These are phyloP conservation scores for Strigomonas galati DNA, from an alignment of 208 protist species.

Conservation along the genomic window DNA sequence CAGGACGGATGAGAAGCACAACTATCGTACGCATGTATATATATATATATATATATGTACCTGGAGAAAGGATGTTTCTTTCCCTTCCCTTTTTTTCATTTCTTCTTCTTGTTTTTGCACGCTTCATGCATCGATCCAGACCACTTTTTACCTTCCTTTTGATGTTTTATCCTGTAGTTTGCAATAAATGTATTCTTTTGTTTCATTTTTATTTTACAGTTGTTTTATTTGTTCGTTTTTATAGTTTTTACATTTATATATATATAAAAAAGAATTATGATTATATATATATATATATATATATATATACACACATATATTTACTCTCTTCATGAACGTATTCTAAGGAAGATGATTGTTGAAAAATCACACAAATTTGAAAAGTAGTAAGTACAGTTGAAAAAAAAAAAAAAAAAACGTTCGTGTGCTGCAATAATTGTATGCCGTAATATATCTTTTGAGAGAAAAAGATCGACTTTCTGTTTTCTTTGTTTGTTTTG, in stretches of 20 bases:
- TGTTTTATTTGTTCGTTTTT: conserved; percentile 15
- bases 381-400: conserved; percentile 4
- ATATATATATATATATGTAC: no score
- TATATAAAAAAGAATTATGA: conserved; percentile 2
- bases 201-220: not conserved
- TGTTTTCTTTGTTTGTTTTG: not conserved
- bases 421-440: not conserved
- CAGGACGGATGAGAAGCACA: no score
- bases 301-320: not conserved
- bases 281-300: not conserved
- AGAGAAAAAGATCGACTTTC: not conserved
- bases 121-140: no score
- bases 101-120: not conserved
- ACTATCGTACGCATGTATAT: no score
- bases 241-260: conserved; percentile 5
- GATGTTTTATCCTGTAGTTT: conserved; percentile 1
- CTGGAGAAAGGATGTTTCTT: not conserved
- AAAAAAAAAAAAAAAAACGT: not conserved
- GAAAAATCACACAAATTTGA: conserved; percentile 1
- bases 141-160: not conserved
- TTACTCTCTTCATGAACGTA: not conserved
- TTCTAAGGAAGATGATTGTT: not conserved
- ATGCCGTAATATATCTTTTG: not conserved
- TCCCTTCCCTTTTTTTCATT: conserved; percentile 3
- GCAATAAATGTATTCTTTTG: conserved; percentile 3